phyloP scores from a whole-genome alignment of 345 rosid genomes.

The Lepidium sativum region DNA sequence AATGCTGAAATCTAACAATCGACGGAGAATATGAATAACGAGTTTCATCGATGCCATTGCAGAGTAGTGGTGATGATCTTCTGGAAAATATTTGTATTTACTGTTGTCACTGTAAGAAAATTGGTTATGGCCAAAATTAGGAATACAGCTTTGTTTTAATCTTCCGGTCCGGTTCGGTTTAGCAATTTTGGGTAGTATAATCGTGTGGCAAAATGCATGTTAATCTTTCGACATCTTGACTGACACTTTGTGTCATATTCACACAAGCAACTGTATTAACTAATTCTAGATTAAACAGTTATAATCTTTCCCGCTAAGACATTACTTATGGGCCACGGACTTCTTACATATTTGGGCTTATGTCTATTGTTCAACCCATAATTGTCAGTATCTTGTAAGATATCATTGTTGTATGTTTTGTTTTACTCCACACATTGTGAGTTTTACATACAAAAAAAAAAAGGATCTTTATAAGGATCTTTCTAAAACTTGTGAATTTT shows the following conservation, averaged over 20 bases:
- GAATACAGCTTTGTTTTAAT: neutral
- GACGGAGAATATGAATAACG: neutral
- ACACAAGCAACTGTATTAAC: neutral
- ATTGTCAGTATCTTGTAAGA: neutral
- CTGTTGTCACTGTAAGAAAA: neutral
- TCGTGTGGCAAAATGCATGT: neutral
- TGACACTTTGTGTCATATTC: neutral
- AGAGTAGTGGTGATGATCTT: neutral
- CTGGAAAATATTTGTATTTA: neutral
- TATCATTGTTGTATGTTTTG: neutral
- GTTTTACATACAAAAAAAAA: neutral
- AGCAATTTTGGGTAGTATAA: neutral
- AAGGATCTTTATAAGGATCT: constrained; percentile 13
- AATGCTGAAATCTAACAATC: no score
- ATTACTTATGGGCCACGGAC: neutral
- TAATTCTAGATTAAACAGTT: neutral
- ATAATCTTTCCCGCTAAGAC: neutral
- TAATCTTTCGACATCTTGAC: neutral
- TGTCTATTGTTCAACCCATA: neutral
- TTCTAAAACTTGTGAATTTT: neutral
- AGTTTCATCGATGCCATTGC: constrained; percentile 18
- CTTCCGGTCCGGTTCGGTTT: neutral
- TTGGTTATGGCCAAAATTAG: constrained; percentile 3
- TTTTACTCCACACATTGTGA: constrained; percentile 12
- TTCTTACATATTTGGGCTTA: neutral